Percentiles rank a stretch among this genome's conserved stretches.
These are phyloP conservation scores for Metarhizium sp. DNA, from an alignment of 2,329 filamentous ascomycete genomes.

Conservation along the genomic window DNA sequence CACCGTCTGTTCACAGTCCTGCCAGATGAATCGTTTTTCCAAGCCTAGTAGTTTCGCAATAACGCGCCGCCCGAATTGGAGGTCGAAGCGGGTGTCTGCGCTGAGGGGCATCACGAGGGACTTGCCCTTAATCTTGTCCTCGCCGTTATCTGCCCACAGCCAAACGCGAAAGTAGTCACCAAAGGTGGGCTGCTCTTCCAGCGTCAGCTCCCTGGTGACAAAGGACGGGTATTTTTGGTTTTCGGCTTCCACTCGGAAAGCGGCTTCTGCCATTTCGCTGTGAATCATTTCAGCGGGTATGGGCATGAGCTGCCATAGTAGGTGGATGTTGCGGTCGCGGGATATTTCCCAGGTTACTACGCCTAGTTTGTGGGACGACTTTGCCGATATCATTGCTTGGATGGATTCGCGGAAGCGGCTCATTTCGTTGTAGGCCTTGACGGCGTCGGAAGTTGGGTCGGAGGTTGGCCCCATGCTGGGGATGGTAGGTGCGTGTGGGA, in stretches of 20 bases:
- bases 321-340: conserved; percentile 69
- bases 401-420: conserved; percentile 65
- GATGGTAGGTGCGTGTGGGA: conserved; percentile 72
- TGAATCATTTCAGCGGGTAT: conserved; percentile 58
- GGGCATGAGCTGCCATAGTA: conserved; percentile 90
- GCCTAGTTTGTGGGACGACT: conserved; percentile 54
- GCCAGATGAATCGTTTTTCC: conserved; percentile 74
- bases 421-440: conserved; percentile 70
- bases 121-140: conserved; percentile 46
- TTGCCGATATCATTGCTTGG: conserved; percentile 64
- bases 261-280: conserved; percentile 73
- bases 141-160: conserved; percentile 58
- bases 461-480: conserved; percentile 49
- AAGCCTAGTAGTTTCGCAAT: conserved; percentile 79
- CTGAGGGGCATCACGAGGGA: conserved; percentile 67
- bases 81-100: conserved; percentile 66
- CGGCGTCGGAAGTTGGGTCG: conserved; percentile 42
- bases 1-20: conserved; percentile 67
- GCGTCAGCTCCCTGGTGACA: conserved; percentile 35
- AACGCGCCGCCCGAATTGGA: conserved; percentile 83
- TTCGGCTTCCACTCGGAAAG: conserved; percentile 80
- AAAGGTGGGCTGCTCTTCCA: conserved; percentile 36
- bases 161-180: conserved; percentile 74
- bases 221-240: conserved; percentile 53
- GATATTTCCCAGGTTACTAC: conserved; percentile 90